These are phyloP conservation scores for Coccomyxa sp. DNA, from an alignment of 139 green algal species.

Conservation along the genomic window DNA sequence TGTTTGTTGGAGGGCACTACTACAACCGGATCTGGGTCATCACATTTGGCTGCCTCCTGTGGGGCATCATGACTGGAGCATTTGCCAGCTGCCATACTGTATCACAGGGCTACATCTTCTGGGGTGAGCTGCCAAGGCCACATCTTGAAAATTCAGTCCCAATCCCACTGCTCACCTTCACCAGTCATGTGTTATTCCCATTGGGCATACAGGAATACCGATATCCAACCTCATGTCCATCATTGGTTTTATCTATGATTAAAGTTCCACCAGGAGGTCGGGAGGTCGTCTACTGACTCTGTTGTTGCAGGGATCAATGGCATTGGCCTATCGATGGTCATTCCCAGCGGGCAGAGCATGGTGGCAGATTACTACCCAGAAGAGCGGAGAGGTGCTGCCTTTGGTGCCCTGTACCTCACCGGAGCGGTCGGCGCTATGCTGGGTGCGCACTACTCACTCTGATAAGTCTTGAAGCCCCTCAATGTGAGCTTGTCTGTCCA, in stretches of 20 bases:
- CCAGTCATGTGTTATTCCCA: too few relatives aligned
- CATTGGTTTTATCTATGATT: too few relatives aligned
- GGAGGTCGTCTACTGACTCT: too few relatives aligned
- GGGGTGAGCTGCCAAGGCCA: constrained; percentile 10
- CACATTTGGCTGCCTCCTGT: constrained; percentile 58
- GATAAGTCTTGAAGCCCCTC: too few relatives aligned
- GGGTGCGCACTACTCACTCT: constrained; percentile 8
- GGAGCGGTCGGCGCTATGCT: constrained; percentile 14
- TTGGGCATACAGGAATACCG: too few relatives aligned
- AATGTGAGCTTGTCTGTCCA: too few relatives aligned
- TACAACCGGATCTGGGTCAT: constrained; percentile 54
- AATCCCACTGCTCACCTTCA: too few relatives aligned
- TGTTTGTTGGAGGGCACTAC: constrained; percentile 20
- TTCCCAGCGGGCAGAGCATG: constrained; percentile 57
- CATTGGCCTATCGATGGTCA: constrained; percentile 60
- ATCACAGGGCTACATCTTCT: constrained; percentile 41
- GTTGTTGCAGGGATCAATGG: constrained; percentile 46
- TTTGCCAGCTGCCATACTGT: constrained; percentile 29
- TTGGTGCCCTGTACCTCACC: constrained; percentile 34
- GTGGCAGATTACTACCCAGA: constrained; percentile 57
- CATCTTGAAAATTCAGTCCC: too few relatives aligned
- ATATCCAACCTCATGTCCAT: too few relatives aligned
- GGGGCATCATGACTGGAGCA: constrained; percentile 58
- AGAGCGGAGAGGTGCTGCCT: constrained; percentile 46
- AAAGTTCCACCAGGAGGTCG: too few relatives aligned